These are phyloP conservation scores for Trichophaea hybrida DNA, from an alignment of 2,329 filamentous ascomycete genomes.

Conservation along the genomic window DNA sequence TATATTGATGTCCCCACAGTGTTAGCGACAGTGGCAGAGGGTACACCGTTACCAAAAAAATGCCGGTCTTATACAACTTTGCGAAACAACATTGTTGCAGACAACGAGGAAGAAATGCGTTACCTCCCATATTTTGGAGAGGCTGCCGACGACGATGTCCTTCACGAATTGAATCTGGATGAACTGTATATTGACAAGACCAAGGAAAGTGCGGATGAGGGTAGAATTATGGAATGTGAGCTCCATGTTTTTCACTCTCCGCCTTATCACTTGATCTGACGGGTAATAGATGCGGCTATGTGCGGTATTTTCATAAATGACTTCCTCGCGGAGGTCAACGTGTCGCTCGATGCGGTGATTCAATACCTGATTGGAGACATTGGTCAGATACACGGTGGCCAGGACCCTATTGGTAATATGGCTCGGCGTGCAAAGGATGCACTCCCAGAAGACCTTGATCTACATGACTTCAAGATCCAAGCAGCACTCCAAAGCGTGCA, in stretches of 20 bases:
- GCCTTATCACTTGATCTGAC: not conserved
- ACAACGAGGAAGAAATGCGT: constrained; percentile 23
- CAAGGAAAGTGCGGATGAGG: constrained; percentile 14
- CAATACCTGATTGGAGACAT: constrained; percentile 18
- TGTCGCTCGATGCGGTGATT: constrained; percentile 14
- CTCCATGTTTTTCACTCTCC: not conserved
- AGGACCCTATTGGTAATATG: constrained; percentile 1
- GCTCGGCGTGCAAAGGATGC: constrained; percentile 1
- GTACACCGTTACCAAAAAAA: constrained; percentile 10
- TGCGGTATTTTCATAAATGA: constrained; percentile 18
- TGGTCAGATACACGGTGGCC: not conserved
- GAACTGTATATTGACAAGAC: constrained; percentile 22
- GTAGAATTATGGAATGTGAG: constrained; percentile 19
- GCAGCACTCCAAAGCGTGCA: constrained; percentile 5
- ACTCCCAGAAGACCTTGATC: constrained; percentile 20
- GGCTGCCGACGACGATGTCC: constrained; percentile 14
- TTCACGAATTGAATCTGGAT: constrained; percentile 11
- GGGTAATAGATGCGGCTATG: constrained; percentile 12
- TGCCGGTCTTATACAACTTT: constrained; percentile 23
- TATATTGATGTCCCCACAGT: not conserved
- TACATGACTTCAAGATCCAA: constrained; percentile 12
- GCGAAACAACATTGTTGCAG: constrained; percentile 21
- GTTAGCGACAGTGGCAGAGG: not conserved
- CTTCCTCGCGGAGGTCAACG: constrained; percentile 14
- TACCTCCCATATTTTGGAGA: constrained; percentile 24